Evolutionary conservation across 2,329 filamentous ascomycete species (phyloP).

Genomic region (Aspergillus ruber): DNA sequence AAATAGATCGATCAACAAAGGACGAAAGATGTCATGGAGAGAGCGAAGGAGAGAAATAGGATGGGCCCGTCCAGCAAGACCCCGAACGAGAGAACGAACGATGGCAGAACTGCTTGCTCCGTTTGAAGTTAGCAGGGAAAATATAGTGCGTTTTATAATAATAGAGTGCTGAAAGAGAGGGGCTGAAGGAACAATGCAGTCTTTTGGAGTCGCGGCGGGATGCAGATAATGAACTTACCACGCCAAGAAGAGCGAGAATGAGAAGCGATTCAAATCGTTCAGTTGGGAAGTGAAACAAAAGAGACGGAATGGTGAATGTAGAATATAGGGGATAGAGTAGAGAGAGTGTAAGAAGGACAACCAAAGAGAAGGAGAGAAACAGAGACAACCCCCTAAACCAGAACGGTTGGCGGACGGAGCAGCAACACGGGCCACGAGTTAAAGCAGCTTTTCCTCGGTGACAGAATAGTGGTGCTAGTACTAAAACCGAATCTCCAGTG

Average conservation of each 20-base stretch:
- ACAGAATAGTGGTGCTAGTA: not conserved
- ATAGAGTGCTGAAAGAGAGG: not conserved
- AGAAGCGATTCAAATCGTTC: not conserved
- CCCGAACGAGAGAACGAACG: not conserved
- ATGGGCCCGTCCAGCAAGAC: not conserved
- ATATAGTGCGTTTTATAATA: not conserved
- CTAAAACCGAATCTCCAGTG: too few relatives aligned
- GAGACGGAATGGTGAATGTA: not conserved
- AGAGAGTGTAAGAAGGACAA: not conserved
- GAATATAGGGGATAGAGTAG: not conserved
- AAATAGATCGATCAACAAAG: not conserved
- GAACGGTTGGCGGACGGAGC: not conserved
- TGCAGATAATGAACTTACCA: not conserved
- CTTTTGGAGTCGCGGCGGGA: not conserved
- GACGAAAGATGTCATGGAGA: not conserved
- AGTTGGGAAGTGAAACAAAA: not conserved
- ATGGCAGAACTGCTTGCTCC: not conserved
- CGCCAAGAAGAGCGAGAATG: too few relatives aligned
- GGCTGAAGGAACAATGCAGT: not conserved
- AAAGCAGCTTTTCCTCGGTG: not conserved
- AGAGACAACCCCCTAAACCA: not conserved
- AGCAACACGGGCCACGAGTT: constrained; percentile 1
- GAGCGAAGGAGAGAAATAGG: not conserved
- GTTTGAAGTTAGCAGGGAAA: not conserved
- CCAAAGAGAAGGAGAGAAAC: not conserved